Base-by-base conservation (phyloP, 208 protist species). In the Leptomonas pyrrhocoris region DNA sequence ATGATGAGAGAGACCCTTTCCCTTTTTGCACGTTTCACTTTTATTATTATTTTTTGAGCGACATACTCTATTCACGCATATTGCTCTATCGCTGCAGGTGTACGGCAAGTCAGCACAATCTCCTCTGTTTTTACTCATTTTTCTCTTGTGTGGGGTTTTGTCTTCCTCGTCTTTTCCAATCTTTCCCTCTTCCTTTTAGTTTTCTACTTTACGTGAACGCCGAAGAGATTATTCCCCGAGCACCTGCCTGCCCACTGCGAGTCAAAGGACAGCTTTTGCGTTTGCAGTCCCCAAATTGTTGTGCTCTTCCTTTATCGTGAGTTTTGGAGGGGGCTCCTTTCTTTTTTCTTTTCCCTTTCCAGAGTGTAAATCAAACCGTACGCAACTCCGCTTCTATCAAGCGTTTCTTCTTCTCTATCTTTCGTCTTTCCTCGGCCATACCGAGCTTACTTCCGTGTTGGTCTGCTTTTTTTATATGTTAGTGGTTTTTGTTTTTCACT, bases 281-380 rank as follows among this genome's bases (percentile, higher is more conserved):
- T 42, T 15, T 13, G 38, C 6, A 42, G 38, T 12, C 18, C 18
- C 43, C 4, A n/a, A 12, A n/a, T 7, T 48, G n/a, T n/a, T n/a
- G n/a, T n/a, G n/a, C n/a, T n/a, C 16, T 19, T 12, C 43, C 43
- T 7, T 48, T 48, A 12, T 12, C 43, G 16, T 48, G 4, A 3
- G 7, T n/a, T 48, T 15, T 42, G 9, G 13, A 42, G 38, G 38
- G 13, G 13, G 38, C 38, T 42, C 9, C 43, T 48, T 48, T 48
- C 16, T 48, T 48, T 48, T 48, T 48, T 56, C 9, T 21, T 27
- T 42, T 60, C 23, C 42, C 30, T 60, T 58, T 58, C 31, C 31
- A n/a, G n/a, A n/a, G n/a, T n/a, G n/a, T n/a, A n/a, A n/a, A n/a
- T n/a, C n/a, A n/a, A n/a, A n/a, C n/a, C n/a, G n/a, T n/a, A n/a